A percentile compares a stretch with the other conserved stretches of the same genome.
Evolutionary conservation across 495 filamentous ascomycete species (phyloP).

Genomic region (Neurospora sp.): DNA sequence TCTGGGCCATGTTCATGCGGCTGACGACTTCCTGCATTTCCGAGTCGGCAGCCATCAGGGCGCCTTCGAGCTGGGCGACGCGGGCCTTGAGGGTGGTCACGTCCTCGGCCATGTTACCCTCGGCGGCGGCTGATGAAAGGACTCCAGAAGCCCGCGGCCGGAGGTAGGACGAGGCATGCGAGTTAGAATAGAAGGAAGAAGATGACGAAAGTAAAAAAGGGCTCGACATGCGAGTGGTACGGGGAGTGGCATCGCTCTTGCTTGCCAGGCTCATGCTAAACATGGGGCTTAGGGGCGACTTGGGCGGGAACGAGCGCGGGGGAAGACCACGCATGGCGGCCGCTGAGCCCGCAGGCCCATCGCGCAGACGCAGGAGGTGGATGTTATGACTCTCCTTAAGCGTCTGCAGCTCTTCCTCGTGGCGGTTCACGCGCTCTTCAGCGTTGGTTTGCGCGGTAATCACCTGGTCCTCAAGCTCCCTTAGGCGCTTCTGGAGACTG

Average conservation of each 20-base stretch:
- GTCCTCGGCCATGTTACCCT: conserved; percentile 49
- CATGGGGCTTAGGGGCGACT: conserved; percentile 56
- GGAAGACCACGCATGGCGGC: conserved; percentile 19
- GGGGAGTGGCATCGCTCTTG: background rate
- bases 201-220: conserved; percentile 1
- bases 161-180: background rate
- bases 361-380: conserved; percentile 69
- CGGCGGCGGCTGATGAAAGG: conserved; percentile 23
- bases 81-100: conserved; percentile 60
- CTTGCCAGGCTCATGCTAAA: conserved; percentile 31
- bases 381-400: conserved; percentile 68
- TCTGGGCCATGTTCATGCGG: conserved; percentile 87
- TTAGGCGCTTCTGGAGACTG: conserved; percentile 67
- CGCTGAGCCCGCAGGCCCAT: conserved; percentile 2
- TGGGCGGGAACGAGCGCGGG: conserved; percentile 35
- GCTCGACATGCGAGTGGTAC: conserved; percentile 26
- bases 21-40: conserved; percentile 94
- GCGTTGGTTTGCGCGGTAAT: conserved; percentile 73
- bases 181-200: background rate
- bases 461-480: conserved; percentile 72
- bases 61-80: conserved; percentile 62
- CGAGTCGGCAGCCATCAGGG: conserved; percentile 67
- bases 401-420: conserved; percentile 73
- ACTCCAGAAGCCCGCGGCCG: conserved; percentile 26
- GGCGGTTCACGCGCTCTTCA: conserved; percentile 68